These are phyloP conservation scores for Albizia julibrissin DNA, from an alignment of 306 rosid species.

Conservation along the genomic window DNA sequence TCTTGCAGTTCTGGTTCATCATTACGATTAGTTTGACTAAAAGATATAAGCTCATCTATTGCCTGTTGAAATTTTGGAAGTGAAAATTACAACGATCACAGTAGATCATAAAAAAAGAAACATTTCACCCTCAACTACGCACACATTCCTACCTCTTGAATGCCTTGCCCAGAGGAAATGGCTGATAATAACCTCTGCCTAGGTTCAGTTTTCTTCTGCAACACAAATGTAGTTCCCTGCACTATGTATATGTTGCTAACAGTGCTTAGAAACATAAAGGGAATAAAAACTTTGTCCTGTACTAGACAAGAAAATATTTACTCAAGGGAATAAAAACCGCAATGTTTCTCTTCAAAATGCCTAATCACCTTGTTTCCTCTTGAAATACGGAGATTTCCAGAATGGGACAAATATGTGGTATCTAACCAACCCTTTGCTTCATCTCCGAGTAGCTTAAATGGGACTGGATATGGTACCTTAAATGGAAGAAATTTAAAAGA, in stretches of 20 bases:
- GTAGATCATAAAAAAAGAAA: not conserved
- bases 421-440: slow-evolving; percentile 99
- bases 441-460: slow-evolving; percentile 91
- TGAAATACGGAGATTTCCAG: slow-evolving; percentile 90
- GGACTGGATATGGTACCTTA: slow-evolving; percentile 98
- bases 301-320: slow-evolving; percentile 14
- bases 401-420: slow-evolving; percentile 82
- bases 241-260: slow-evolving; percentile 63
- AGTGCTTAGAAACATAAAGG: slow-evolving; percentile 46
- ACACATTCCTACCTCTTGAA: slow-evolving; percentile 54
- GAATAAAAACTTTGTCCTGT: slow-evolving; percentile 26
- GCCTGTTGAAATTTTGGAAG: slow-evolving; percentile 54
- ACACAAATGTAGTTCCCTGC: slow-evolving; percentile 99
- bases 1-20: slow-evolving; percentile 66
- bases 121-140: not conserved
- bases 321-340: slow-evolving; percentile 20
- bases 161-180: slow-evolving; percentile 60
- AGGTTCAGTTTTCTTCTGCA: slow-evolving; percentile 80
- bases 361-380: slow-evolving; percentile 90
- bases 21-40: slow-evolving; percentile 34
- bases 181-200: slow-evolving; percentile 79
- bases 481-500: slow-evolving; percentile 83
- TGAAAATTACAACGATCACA: slow-evolving; percentile 2
- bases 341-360: slow-evolving; percentile 18
- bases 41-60: slow-evolving; percentile 66